A percentile compares a stretch with the other conserved stretches of the same genome.
Evolutionary conservation across 352 stramenopile genomes (phyloP).

Genomic region (Peronosclerospora sorghi): DNA sequence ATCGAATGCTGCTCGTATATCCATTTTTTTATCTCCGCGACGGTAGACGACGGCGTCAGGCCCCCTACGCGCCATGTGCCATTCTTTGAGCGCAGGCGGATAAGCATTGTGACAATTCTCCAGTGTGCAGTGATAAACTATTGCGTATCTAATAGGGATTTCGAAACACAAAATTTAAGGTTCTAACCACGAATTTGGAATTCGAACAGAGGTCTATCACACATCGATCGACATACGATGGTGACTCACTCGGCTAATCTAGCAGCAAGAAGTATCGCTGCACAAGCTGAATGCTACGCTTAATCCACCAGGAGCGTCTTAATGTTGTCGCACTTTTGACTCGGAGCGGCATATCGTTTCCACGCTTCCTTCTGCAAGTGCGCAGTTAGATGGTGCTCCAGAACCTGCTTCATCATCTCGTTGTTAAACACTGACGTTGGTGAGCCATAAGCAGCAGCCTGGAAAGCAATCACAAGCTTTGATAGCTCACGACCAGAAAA

Average conservation of each 20-base stretch:
- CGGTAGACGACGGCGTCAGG: conserved; percentile 44
- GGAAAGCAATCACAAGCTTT: conserved; percentile 99
- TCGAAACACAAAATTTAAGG: no score
- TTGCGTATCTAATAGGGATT: background rate
- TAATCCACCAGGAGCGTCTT: conserved; percentile 46
- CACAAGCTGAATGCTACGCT: conserved; percentile 7
- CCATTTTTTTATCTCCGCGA: conserved; percentile 69
- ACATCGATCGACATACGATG: conserved; percentile 9
- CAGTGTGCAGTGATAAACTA: background rate
- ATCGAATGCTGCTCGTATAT: conserved; percentile 67
- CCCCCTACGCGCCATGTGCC: conserved; percentile 78
- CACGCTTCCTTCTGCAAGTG: conserved; percentile 91
- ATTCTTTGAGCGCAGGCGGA: conserved; percentile 82
- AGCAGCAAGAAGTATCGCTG: conserved; percentile 1
- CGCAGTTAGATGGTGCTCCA: conserved; percentile 89
- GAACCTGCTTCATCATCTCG: conserved; percentile 88
- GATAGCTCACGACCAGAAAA: conserved; percentile 98
- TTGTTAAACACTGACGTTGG: conserved; percentile 89
- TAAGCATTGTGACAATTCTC: conserved; percentile 32
- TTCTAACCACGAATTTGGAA: no score
- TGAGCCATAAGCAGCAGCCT: conserved; percentile 95
- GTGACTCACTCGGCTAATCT: conserved; percentile 6
- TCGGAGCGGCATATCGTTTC: conserved; percentile 72
- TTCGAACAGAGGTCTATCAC: no score
- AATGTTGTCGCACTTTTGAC: conserved; percentile 35